phyloP scores from a whole-genome alignment of 2,329 filamentous ascomycete species.

The Pleomassaria siparia region DNA sequence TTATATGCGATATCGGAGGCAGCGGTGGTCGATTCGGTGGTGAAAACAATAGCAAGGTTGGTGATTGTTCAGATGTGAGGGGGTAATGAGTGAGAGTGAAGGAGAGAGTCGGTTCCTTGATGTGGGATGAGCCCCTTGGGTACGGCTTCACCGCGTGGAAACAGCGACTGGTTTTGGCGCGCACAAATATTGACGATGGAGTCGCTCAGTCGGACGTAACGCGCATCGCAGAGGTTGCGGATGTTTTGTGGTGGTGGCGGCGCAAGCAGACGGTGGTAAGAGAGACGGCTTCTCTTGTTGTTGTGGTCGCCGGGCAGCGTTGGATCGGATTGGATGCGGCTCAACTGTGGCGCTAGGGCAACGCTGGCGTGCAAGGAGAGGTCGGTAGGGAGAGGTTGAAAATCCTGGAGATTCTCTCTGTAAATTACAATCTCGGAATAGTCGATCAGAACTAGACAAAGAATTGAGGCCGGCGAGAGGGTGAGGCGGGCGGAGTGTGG shows the following conservation, averaged over 20 bases:
- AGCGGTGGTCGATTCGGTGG: background rate
- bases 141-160: background rate
- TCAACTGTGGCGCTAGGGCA: background rate
- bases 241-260: conserved; percentile 5
- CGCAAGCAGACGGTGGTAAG: too few species aligned
- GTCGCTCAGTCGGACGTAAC: conserved; percentile 8
- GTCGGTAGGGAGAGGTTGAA: background rate
- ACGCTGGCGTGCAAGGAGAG: conserved; percentile 6
- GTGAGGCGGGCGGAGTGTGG: too few species aligned
- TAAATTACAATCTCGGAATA: too few species aligned
- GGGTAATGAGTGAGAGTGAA: conserved; percentile 9
- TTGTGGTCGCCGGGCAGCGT: conserved; percentile 8
- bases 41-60: background rate
- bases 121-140: conserved; percentile 8
- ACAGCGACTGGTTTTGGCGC: conserved; percentile 5
- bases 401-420: too few species aligned
- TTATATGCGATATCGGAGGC: background rate
- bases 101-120: conserved; percentile 3
- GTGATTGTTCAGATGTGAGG: background rate
- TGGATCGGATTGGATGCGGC: conserved; percentile 6
- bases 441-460: too few species aligned
- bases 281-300: too few species aligned
- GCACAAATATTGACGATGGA: conserved; percentile 6
- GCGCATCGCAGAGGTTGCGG: conserved; percentile 12
- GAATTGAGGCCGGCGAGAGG: too few species aligned